Percentiles rank a stretch among this genome's conserved stretches.
Evolutionary conservation across 225 moss, liverwort and hornwort genomes (phyloP).

Genomic region (Polytrichum commune): DNA sequence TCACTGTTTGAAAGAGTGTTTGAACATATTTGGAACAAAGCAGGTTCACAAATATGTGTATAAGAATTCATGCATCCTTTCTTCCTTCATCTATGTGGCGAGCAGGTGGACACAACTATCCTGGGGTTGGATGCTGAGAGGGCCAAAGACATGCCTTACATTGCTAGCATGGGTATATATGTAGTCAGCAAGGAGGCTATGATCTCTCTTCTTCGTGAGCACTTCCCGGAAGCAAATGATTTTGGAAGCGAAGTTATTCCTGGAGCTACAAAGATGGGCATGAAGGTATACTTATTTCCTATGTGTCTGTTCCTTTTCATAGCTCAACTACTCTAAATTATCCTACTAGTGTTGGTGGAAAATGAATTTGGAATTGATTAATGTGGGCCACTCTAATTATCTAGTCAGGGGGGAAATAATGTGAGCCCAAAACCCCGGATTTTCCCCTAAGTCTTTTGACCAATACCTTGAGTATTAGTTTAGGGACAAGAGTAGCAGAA

Average conservation of each 20-base stretch:
- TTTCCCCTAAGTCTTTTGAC: no score
- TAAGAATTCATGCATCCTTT: no score
- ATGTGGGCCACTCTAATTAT: no score
- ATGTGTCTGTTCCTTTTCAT: neutral
- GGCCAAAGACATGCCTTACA: slow-evolving; percentile 62
- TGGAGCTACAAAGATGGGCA: slow-evolving; percentile 61
- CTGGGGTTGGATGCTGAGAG: slow-evolving; percentile 52
- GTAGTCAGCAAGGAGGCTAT: slow-evolving; percentile 70
- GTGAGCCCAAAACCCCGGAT: no score
- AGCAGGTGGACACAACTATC: slow-evolving; percentile 59
- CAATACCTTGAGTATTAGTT: no score
- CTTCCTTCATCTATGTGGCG: neutral
- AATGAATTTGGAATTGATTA: no score
- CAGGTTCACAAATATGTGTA: no score
- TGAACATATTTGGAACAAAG: no score
- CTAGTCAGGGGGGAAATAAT: no score
- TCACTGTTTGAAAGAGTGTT: no score
- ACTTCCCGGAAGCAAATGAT: slow-evolving; percentile 70
- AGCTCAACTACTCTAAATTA: neutral
- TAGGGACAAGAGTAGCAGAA: no score
- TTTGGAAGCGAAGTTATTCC: slow-evolving; percentile 89
- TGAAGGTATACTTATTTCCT: slow-evolving; percentile 35
- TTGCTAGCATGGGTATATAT: slow-evolving; percentile 88
- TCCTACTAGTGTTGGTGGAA: no score
- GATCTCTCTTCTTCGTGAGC: slow-evolving; percentile 53